Base-by-base conservation (phyloP, 164 flowering plant species). In the Stephania yunnanensis region DNA sequence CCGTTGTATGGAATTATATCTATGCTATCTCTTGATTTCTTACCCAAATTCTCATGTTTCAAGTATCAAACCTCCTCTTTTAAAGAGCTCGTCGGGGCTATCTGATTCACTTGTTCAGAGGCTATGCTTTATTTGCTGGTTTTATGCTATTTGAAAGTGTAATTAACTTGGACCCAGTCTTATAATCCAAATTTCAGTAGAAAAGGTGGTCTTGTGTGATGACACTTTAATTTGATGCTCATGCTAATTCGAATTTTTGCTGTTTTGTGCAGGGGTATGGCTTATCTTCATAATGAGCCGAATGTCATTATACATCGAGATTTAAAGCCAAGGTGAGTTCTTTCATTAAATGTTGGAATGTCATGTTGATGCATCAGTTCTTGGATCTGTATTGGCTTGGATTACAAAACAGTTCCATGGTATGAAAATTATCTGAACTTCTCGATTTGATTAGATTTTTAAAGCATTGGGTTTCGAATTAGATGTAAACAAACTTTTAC, bases 231-330 rank as follows among this genome's bases (percentile, higher is more conserved):
- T 13, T 70, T 74, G n/a, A 52, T 80, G 67, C 7, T 17, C 46
- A 63, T 46, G 73, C 71, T 74, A 66, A 71, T 67, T 46, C 31
- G 52, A 58, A 19, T 45, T 66, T 68, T 63, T 76, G 69, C 45
- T 69, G 44, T 63, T 74, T 44, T 71, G 48, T 81, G 66, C 88
- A 96, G 99, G 83, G 99, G 99, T 72, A 96, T 96, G 91, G 93
- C 98, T 20, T 96, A 94, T 87, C 95, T 96, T 71, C 99, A 96
- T 79, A 96, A 91, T 78, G 98, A 96, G 71, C 99, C 99, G 73
- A 94, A 96, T 84, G 98, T 96, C 78, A 82, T 96, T 52, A 81
- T 96, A 82, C 99, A 96, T 81, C 83, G 99, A 71, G 99, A 96
- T 77, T 84, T 96, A 68, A 96, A 96, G 82, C 99, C 99, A 72